Evolutionary conservation across 2,329 filamentous ascomycete genomes (phyloP), one percentile per base, ranked within the genome.

Genomic region (Monosporascus ibericus): DNA sequence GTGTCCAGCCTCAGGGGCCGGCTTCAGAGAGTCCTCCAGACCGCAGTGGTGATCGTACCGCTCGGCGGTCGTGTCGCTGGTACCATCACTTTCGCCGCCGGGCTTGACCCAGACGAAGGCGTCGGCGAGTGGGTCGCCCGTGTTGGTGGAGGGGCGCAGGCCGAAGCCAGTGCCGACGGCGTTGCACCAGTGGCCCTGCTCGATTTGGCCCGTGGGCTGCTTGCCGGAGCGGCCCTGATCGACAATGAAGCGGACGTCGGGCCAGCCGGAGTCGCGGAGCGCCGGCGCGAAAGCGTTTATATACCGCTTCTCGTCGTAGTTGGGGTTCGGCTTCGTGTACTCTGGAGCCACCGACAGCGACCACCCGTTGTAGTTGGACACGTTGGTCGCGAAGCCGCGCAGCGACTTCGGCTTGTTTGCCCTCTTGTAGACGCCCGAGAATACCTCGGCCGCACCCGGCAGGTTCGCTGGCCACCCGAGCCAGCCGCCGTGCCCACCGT

Each of bases 1-100:
- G 20, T 75, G 73, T 44, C 86, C 86, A n/a, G 86, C 86, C 71
- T 89, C 84, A 49, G 86, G 86, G 2, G 86, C 82, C 14, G 86
- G 85, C 69, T 82, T 70, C 54, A 85, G 74, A 14, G 85, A 71
- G 61, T 80, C 77, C 18, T 68, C 57, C 44, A 73, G 71, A 49
- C 82, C 81, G 60, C 82, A 85, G 70, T 78, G 72, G 18, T 61
- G 64, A 68, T 82, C 79, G 67, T 78, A 82, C 48, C 78, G 74
- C n/a, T 65, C 55, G 20, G 78, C 72, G 40, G 63, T 60, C 44
- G 60, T 65, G 56, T 76, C 66, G 47, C 70, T 74, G 44, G 69
- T 72, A 51, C 69, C 69, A 59, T 71, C 68, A 7, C 69, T 86
- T 62, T 74, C 72, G 57, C 73, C 72, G 59, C 82, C 81, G 9